Evolutionary conservation across 2,329 filamentous ascomycete genomes (phyloP).

Genomic region (Pseudopithomyces chartarum): DNA sequence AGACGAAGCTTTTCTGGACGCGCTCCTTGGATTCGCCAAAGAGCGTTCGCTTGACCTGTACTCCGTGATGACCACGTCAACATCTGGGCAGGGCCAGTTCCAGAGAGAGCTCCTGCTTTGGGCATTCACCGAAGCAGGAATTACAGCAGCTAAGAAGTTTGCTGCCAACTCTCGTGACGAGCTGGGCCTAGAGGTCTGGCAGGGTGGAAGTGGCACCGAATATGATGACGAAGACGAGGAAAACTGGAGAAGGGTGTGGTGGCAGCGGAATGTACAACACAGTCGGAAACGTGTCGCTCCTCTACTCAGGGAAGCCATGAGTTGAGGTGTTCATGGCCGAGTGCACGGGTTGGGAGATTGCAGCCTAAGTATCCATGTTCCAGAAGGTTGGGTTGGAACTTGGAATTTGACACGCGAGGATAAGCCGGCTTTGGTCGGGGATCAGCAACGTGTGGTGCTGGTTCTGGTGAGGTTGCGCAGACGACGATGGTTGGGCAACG

Average conservation of each 20-base stretch:
- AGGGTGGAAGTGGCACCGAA: slow-evolving; percentile 53
- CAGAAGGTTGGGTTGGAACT: slow-evolving; percentile 6
- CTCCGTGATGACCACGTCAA: slow-evolving; percentile 71
- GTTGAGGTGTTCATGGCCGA: slow-evolving; percentile 11
- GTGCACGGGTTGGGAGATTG: slow-evolving; percentile 12
- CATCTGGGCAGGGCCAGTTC: slow-evolving; percentile 59
- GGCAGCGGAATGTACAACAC: slow-evolving; percentile 63
- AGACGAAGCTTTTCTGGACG: slow-evolving; percentile 52
- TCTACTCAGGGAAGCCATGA: slow-evolving; percentile 56
- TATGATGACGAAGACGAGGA: slow-evolving; percentile 37
- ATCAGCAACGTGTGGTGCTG: slow-evolving; percentile 19
- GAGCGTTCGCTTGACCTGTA: slow-evolving; percentile 66
- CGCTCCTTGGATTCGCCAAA: slow-evolving; percentile 59
- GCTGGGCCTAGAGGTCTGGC: slow-evolving; percentile 63
- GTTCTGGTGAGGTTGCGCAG: slow-evolving; percentile 17
- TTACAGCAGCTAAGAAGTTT: slow-evolving; percentile 61
- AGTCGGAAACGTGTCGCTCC: slow-evolving; percentile 69
- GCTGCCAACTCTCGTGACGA: slow-evolving; percentile 49
- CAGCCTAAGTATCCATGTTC: slow-evolving; percentile 2
- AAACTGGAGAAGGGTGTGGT: slow-evolving; percentile 67
- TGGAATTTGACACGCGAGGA: slow-evolving; percentile 1
- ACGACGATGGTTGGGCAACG: slow-evolving; percentile 32
- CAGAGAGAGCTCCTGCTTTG: slow-evolving; percentile 71
- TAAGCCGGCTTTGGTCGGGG: slow-evolving; percentile 19
- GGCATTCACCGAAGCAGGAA: slow-evolving; percentile 59